Conservation (phyloP, 2,329 filamentous ascomycete species). For the Raffaelea ambrosiae region DNA sequence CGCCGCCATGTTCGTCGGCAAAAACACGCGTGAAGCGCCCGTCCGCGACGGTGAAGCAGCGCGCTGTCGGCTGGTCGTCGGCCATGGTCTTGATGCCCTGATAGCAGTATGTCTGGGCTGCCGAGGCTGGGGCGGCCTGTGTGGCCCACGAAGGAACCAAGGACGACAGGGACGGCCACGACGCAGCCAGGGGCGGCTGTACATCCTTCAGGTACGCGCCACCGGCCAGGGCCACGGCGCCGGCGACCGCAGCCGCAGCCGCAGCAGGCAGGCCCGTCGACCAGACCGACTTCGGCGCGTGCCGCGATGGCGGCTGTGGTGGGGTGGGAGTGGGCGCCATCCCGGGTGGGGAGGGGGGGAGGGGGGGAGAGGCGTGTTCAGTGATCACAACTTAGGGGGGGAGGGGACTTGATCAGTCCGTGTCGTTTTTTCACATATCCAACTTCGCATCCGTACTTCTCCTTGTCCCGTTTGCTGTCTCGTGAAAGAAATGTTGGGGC, state of each 20-base stretch:
- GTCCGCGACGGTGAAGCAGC: conserved; percentile 47
- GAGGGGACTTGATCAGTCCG: too few relatives aligned
- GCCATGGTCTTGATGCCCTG: conserved; percentile 33
- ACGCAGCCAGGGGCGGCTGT: not conserved
- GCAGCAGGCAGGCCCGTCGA: not conserved
- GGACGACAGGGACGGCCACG: too few relatives aligned
- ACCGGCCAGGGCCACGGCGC: not conserved
- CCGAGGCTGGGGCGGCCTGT: too few relatives aligned
- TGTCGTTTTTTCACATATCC: too few relatives aligned
- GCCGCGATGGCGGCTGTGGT: not conserved
- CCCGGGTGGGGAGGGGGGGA: too few relatives aligned
- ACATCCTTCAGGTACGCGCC: not conserved
- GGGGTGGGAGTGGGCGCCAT: not conserved
- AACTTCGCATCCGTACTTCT: too few relatives aligned
- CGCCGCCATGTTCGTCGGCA: too few relatives aligned
- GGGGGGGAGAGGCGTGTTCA: too few relatives aligned
- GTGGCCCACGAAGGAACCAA: not conserved
- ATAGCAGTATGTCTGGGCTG: conserved; percentile 33
- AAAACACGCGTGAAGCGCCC: conserved; percentile 45
- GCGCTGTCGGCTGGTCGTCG: conserved; percentile 25
- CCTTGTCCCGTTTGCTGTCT: too few relatives aligned
- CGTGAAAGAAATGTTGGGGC: too few relatives aligned
- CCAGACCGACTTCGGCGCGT: not conserved
- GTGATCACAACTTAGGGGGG: too few relatives aligned
- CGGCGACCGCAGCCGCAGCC: not conserved